These are phyloP conservation scores for Sporothrix phasma DNA, from an alignment of 2,329 filamentous ascomycete species.

Conservation along the genomic window DNA sequence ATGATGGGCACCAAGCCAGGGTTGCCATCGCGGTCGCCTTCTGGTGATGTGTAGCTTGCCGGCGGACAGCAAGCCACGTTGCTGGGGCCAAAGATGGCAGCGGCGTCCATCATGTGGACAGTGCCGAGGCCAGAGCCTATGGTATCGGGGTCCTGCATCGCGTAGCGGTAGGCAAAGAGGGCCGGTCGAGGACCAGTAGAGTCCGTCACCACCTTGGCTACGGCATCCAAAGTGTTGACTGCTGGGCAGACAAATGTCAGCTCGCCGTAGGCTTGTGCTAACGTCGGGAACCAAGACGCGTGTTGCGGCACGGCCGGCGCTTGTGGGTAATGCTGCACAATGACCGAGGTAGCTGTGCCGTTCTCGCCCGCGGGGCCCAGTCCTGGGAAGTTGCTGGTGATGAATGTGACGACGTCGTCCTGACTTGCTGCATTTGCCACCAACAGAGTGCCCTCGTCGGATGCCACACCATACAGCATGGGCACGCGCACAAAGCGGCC, in stretches of 20 bases:
- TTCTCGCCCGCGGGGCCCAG: background rate
- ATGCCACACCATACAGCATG: constrained; percentile 35
- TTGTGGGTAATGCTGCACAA: constrained; percentile 4
- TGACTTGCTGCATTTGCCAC: constrained; percentile 29
- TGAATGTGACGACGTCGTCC: constrained; percentile 30
- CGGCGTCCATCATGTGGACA: constrained; percentile 38
- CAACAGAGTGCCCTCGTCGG: constrained; percentile 39
- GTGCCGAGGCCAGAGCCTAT: constrained; percentile 34
- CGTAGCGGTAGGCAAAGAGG: constrained; percentile 40
- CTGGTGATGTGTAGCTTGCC: constrained; percentile 23
- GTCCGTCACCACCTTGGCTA: constrained; percentile 11
- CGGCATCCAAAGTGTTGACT: constrained; percentile 30
- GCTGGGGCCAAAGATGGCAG: constrained; percentile 40
- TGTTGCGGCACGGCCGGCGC: constrained; percentile 28
- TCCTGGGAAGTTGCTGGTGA: constrained; percentile 38
- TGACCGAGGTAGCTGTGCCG: background rate
- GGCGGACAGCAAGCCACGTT: constrained; percentile 24
- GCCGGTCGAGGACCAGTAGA: background rate
- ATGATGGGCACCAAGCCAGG: constrained; percentile 35
- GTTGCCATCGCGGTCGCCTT: constrained; percentile 29
- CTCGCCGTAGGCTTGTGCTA: constrained; percentile 36
- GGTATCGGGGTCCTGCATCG: constrained; percentile 34
- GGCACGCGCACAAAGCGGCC: constrained; percentile 36
- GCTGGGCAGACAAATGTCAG: constrained; percentile 36
- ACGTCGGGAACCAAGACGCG: constrained; percentile 35